phyloP scores from a whole-genome alignment of 2,329 filamentous ascomycete genomes.

The Didymella keratinophila region DNA sequence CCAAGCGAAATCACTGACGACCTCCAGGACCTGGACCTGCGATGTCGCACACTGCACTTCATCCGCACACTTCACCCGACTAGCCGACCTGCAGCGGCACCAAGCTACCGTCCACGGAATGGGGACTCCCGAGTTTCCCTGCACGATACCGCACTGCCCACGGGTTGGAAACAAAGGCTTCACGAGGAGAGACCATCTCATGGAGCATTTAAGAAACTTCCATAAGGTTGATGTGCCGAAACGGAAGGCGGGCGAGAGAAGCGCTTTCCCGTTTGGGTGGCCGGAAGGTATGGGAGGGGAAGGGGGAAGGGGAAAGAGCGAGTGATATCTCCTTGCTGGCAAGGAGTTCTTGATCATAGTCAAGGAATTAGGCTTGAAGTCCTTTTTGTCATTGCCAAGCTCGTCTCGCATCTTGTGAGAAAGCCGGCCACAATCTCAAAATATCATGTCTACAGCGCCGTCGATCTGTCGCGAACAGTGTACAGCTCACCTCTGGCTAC shows the following conservation, averaged over 20 bases:
- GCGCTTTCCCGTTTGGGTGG: constrained; percentile 41
- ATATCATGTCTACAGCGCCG: too few species aligned
- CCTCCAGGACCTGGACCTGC: constrained; percentile 43
- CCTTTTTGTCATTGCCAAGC: neutral
- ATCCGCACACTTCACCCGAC: constrained; percentile 45
- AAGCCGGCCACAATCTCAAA: too few species aligned
- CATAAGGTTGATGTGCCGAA: constrained; percentile 60
- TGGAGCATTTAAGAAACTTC: constrained; percentile 64
- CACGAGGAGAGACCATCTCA: constrained; percentile 64
- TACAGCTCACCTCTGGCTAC: too few species aligned
- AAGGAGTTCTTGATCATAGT: neutral
- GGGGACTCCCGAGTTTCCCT: constrained; percentile 43
- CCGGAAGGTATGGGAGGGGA: constrained; percentile 18
- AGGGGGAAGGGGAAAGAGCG: neutral
- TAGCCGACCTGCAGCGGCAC: constrained; percentile 48
- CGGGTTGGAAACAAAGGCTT: constrained; percentile 57
- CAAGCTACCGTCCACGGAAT: constrained; percentile 46
- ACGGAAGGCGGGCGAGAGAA: constrained; percentile 43
- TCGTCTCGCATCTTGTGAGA: neutral
- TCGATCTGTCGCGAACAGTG: too few species aligned
- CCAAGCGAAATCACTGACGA: neutral
- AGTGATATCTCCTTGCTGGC: neutral
- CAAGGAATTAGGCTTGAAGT: neutral
- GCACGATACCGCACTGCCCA: constrained; percentile 41
- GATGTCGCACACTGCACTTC: constrained; percentile 42